These are phyloP conservation scores for Pisolithus albus DNA, from an alignment of 768 basidiomycete species.

Conservation along the genomic window DNA sequence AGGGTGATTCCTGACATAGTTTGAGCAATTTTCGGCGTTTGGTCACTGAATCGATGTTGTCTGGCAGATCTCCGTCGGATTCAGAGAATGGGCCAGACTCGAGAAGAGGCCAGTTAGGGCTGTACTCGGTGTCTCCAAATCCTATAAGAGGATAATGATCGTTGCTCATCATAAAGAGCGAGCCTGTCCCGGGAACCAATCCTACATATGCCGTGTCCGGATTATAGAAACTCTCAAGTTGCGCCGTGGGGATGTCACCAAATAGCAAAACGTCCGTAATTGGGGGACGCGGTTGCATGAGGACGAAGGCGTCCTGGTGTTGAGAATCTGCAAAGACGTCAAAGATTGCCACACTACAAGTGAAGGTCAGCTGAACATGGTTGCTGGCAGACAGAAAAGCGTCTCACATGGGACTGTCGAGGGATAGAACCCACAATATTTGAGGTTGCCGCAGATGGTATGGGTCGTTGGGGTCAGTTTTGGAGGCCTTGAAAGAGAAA, in stretches of 20 bases:
- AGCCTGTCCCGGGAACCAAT: slow-evolving; percentile 59
- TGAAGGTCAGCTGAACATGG: not conserved
- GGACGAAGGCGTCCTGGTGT: slow-evolving; percentile 62
- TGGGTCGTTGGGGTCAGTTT: slow-evolving; percentile 19
- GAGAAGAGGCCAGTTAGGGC: slow-evolving; percentile 24
- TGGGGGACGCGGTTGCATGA: slow-evolving; percentile 79
- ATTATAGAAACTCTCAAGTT: slow-evolving; percentile 35
- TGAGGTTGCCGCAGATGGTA: slow-evolving; percentile 29
- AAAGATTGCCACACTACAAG: slow-evolving; percentile 69
- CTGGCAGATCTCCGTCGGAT: slow-evolving; percentile 28
- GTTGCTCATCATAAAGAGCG: slow-evolving; percentile 83
- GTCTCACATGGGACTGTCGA: slow-evolving; percentile 63
- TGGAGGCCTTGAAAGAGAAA: slow-evolving; percentile 57
- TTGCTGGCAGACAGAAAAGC: not conserved
- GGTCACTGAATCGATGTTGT: slow-evolving; percentile 41
- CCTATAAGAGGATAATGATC: slow-evolving; percentile 75
- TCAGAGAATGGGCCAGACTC: slow-evolving; percentile 31
- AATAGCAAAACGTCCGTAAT: slow-evolving; percentile 65
- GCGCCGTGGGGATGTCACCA: slow-evolving; percentile 25
- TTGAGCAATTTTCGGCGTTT: slow-evolving; percentile 38
- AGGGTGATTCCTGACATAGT: slow-evolving; percentile 31
- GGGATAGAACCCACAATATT: slow-evolving; percentile 53
- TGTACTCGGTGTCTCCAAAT: slow-evolving; percentile 46
- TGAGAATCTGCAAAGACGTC: slow-evolving; percentile 53
- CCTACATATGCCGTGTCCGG: slow-evolving; percentile 75